Conservation (phyloP, 345 rosid genomes). For the Triadica sebifera region DNA sequence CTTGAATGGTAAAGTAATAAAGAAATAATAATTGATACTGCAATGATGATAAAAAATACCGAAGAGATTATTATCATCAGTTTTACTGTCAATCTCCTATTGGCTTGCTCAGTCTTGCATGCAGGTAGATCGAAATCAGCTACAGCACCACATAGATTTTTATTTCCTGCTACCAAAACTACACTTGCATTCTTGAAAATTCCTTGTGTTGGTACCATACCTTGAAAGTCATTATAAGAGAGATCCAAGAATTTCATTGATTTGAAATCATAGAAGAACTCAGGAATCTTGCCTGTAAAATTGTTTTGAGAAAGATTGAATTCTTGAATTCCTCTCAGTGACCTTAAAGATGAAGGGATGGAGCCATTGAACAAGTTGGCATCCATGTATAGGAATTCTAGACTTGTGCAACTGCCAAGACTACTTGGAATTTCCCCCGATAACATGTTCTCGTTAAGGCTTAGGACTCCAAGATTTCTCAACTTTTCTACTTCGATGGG, state of each 20-base stretch:
- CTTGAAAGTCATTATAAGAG: slow-evolving; percentile 5
- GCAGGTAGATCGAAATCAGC: not conserved
- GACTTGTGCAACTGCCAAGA: slow-evolving; percentile 3
- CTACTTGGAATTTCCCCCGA: slow-evolving; percentile 7
- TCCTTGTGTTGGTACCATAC: not conserved
- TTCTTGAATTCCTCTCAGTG: not conserved
- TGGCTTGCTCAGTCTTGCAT: not conserved
- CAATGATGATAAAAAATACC: too few species aligned
- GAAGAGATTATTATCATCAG: not conserved
- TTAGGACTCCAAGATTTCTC: not conserved
- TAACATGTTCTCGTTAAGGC: slow-evolving; percentile 2
- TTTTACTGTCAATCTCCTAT: not conserved
- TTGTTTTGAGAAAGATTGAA: slow-evolving; percentile 7
- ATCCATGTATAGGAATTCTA: not conserved
- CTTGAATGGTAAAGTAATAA: not conserved
- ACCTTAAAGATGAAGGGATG: slow-evolving; percentile 3
- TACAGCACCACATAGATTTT: slow-evolving; percentile 1
- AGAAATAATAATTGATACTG: not conserved
- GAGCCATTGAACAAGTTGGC: slow-evolving; percentile 3
- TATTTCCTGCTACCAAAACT: slow-evolving; percentile 11
- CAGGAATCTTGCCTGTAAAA: slow-evolving; percentile 13
- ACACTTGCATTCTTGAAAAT: not conserved
- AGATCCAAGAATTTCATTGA: not conserved
- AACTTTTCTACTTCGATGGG: not conserved
- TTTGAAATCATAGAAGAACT: not conserved